Conservation (phyloP, 352 stramenopile genomes). For the Globisporangium parvum region DNA sequence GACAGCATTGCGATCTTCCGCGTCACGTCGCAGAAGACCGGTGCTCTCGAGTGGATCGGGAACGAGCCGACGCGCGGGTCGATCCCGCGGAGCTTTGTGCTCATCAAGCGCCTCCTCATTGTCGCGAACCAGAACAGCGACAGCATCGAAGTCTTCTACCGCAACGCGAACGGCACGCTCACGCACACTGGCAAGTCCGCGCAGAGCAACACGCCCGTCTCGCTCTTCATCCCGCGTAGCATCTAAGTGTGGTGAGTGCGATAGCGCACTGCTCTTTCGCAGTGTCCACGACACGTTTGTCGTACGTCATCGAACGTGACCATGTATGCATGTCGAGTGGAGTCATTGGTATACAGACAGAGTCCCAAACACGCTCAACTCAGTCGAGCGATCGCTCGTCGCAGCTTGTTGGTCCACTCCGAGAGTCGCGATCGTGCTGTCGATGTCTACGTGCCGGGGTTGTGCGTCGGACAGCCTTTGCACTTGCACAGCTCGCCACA, state of each 20-base stretch:
- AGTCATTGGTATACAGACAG: no score
- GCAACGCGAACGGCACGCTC: slow-evolving; percentile 14
- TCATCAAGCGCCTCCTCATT: slow-evolving; percentile 12
- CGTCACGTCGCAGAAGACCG: slow-evolving; percentile 16
- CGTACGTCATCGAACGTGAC: no score
- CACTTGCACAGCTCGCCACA: slow-evolving; percentile 76
- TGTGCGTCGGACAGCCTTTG: slow-evolving; percentile 68
- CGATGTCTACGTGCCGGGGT: slow-evolving; percentile 37
- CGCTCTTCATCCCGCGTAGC: slow-evolving; percentile 5
- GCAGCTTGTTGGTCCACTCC: no score
- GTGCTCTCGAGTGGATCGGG: slow-evolving; percentile 6
- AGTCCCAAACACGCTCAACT: no score
- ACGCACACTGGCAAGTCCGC: slow-evolving; percentile 6
- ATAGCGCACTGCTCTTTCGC: no score
- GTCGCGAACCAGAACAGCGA: slow-evolving; percentile 22
- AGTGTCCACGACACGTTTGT: no score
- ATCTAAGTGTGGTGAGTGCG: no score
- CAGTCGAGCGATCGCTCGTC: no score
- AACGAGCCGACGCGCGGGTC: slow-evolving; percentile 10
- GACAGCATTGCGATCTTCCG: slow-evolving; percentile 58
- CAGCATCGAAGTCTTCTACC: slow-evolving; percentile 15
- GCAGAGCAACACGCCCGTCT: slow-evolving; percentile 12
- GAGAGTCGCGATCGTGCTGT: no score
- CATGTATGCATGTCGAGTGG: no score
- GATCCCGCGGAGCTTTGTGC: slow-evolving; percentile 13